These are phyloP conservation scores for Peterozyma toletana DNA, from an alignment of 805 yeast species.

Conservation along the genomic window DNA sequence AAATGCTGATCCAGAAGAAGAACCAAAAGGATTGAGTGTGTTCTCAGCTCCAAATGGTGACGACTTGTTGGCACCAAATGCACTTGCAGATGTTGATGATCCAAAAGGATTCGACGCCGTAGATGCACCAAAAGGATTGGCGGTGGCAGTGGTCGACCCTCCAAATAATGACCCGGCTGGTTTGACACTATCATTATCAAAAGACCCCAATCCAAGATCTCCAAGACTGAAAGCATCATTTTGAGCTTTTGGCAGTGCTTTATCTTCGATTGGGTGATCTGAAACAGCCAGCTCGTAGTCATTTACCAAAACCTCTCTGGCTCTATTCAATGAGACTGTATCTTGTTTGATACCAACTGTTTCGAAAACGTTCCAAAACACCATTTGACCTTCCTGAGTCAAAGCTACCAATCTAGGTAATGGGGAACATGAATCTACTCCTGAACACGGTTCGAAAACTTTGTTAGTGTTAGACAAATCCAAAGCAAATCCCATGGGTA, in stretches of 20 bases:
- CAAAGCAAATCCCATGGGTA: constrained; percentile 62
- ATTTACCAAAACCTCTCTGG: background rate
- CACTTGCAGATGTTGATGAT: background rate
- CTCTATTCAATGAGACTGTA: constrained; percentile 10
- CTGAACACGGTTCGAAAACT: constrained; percentile 45
- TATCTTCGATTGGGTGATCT: background rate
- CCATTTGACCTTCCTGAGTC: constrained; percentile 54
- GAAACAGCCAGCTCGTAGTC: no score
- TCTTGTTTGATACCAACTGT: constrained; percentile 37
- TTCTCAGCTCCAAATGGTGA: background rate
- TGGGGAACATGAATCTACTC: constrained; percentile 50
- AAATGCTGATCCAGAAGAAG: background rate
- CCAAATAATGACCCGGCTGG: background rate
- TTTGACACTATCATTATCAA: background rate
- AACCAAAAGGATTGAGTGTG: background rate
- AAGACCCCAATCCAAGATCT: background rate
- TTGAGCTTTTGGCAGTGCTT: background rate
- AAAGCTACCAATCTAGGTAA: constrained; percentile 62
- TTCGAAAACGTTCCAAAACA: constrained; percentile 62
- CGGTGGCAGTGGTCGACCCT: background rate
- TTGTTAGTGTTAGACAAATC: constrained; percentile 42
- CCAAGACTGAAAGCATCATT: background rate
- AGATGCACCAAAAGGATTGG: background rate
- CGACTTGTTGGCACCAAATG: background rate
- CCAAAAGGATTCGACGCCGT: background rate